Evolutionary conservation across 1,284 basidiomycete genomes (phyloP), one percentile per base, ranked within the genome.

Genomic region (Coniferiporia weirii): DNA sequence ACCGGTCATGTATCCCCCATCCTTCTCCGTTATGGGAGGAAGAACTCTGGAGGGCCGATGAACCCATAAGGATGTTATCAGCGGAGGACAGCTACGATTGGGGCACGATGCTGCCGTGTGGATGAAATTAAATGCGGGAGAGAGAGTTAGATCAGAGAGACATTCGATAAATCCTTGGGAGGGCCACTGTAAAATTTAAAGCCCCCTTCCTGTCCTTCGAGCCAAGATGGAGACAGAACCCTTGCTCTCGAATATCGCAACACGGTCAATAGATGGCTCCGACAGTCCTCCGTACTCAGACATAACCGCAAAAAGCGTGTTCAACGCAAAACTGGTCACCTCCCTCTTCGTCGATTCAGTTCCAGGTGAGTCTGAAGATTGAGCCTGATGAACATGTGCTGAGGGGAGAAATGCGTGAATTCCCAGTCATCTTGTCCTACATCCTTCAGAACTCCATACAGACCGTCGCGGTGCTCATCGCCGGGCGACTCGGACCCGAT

Each of bases 381-480:
- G 17, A 15, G 13, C n/a, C 15, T 20, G 4, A 3, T 15, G 20
- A 12, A 38, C 19, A 38, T 19, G 54, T 49, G 27, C 46, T 59
- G 15, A 62, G 59, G 49, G 35, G 45, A 27, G 38, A 43, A 6
- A 34, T 20, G 4, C 22, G 34, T 36, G 52, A 13, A 27, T 54
- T 43, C 38, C 7, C 63, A 83, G 83, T 84, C 8, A 81, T 83
- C 60, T 67, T 84, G 47, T 84, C 87, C 0, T 89, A 89, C 69
- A 77, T 80, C 40, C 73, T 89, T 10, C 87, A 89, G 70, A 87
- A 87, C 66, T 89, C 85, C 2, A 77, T 88, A 51, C 87, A 88
- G 68, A 84, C 86, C 2, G 72, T 76, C 19, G 80, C 85, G 27
- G 76, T 89, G 46, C 66, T 86, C 40, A 76, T 90, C 63, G 78